phyloP scores from a whole-genome alignment of 805 yeast genomes.

The Yarrowia bubula region DNA sequence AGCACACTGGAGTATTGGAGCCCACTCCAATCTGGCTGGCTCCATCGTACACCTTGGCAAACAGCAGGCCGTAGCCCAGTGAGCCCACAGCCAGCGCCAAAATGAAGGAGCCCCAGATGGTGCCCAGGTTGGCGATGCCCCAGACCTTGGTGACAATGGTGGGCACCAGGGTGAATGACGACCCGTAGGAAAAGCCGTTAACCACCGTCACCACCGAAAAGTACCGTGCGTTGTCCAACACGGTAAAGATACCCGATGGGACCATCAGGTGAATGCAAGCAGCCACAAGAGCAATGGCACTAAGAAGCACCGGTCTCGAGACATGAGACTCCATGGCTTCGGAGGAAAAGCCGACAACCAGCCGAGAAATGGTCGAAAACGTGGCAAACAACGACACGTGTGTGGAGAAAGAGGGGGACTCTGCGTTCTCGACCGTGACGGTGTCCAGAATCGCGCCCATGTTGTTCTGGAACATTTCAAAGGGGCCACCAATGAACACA shows the following conservation, averaged over 20 bases:
- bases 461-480: constrained; percentile 81
- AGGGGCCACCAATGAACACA: constrained; percentile 71
- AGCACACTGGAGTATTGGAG: neutral
- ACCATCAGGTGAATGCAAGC: constrained; percentile 40
- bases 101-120: constrained; percentile 89
- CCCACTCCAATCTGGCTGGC: constrained; percentile 19
- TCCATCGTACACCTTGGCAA: constrained; percentile 61
- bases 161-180: constrained; percentile 81
- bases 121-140: constrained; percentile 86
- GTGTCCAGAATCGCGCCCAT: constrained; percentile 68
- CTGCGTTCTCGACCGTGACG: constrained; percentile 34
- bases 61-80: constrained; percentile 61
- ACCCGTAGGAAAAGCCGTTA: constrained; percentile 76
- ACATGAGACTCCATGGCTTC: constrained; percentile 50
- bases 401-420: constrained; percentile 31
- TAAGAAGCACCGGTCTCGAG: constrained; percentile 37
- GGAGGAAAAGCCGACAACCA: constrained; percentile 63
- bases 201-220: constrained; percentile 45
- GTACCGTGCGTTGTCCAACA: constrained; percentile 31
- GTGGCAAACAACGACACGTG: constrained; percentile 60
- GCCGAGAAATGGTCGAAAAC: constrained; percentile 67
- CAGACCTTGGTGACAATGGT: constrained; percentile 78
- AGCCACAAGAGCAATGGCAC: constrained; percentile 41
- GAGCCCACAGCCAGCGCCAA: constrained; percentile 86
- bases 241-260: constrained; percentile 32